Percentiles rank a stretch among this genome's conserved stretches.
Conservation (phyloP, 345 rosid species). For the Adansonia digitata region DNA sequence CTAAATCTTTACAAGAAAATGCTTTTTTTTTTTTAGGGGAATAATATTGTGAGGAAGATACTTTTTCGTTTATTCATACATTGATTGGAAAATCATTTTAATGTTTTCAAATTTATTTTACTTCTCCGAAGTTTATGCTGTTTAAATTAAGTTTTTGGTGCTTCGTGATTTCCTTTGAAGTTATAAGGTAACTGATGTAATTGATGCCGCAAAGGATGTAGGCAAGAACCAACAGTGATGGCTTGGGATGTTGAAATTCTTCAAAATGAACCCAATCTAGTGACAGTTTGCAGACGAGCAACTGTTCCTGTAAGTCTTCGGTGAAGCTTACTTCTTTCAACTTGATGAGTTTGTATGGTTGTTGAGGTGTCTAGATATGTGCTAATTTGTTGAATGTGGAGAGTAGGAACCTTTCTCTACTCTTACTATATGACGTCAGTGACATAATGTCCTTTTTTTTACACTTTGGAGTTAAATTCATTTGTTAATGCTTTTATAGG, state of each 20-base stretch:
- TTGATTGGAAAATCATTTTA: neutral
- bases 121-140: neutral
- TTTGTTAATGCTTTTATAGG: slow-evolving; percentile 34
- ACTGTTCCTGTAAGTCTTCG: slow-evolving; percentile 71
- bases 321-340: neutral
- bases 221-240: slow-evolving; percentile 92
- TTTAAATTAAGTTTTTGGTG: neutral
- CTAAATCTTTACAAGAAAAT: neutral
- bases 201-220: slow-evolving; percentile 42
- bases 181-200: slow-evolving; percentile 20
- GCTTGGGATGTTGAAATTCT: slow-evolving; percentile 57
- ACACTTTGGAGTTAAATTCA: neutral
- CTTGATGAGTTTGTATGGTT: neutral
- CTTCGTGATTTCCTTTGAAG: slow-evolving; percentile 6
- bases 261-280: slow-evolving; percentile 59
- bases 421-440: neutral
- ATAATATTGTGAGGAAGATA: neutral
- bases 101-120: neutral
- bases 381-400: neutral
- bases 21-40: neutral
- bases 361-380: neutral
- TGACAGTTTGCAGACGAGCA: slow-evolving; percentile 82
- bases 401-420: slow-evolving; percentile 2
- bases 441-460: neutral
- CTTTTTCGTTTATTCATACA: neutral